phyloP scores from a whole-genome alignment of 2,329 filamentous ascomycete genomes.

The Claviceps digitariae region DNA sequence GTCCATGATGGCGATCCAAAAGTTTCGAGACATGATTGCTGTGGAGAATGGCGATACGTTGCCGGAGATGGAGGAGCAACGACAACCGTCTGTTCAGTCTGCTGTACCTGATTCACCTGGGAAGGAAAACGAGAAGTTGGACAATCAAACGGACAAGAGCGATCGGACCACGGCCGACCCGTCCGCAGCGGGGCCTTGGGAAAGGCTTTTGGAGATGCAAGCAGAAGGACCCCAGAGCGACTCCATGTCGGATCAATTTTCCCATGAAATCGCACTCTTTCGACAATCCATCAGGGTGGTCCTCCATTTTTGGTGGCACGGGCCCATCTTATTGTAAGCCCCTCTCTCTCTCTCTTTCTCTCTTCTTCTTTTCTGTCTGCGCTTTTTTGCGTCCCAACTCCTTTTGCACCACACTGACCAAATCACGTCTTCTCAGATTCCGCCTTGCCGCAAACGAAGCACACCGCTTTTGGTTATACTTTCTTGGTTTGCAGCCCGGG shows the following conservation, averaged over 20 bases:
- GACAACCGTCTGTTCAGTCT: background rate
- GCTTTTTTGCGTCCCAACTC: background rate
- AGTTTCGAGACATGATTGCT: conserved; percentile 49
- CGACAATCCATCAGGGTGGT: conserved; percentile 52
- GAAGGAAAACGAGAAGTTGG: conserved; percentile 26
- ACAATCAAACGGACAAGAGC: conserved; percentile 17
- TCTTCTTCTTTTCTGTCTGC: background rate
- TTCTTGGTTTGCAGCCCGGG: conserved; percentile 5
- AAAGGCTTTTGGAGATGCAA: conserved; percentile 12
- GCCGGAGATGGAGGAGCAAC: background rate
- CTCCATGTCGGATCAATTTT: conserved; percentile 41
- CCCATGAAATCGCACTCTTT: conserved; percentile 50
- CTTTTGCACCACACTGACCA: background rate
- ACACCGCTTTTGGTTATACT: conserved; percentile 5
- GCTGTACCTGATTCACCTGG: background rate
- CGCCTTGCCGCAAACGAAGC: background rate
- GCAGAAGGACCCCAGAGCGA: conserved; percentile 14
- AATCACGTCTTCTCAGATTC: background rate
- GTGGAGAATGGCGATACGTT: conserved; percentile 26
- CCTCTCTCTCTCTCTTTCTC: background rate
- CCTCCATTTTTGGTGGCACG: conserved; percentile 51
- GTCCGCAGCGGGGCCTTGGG: background rate
- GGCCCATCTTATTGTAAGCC: conserved; percentile 60
- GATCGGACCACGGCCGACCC: background rate
- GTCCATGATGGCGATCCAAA: conserved; percentile 59